Evolutionary conservation across 352 stramenopile genomes (phyloP), one percentile per base, ranked within the genome.

Genomic region (Pythium plurisporium): DNA sequence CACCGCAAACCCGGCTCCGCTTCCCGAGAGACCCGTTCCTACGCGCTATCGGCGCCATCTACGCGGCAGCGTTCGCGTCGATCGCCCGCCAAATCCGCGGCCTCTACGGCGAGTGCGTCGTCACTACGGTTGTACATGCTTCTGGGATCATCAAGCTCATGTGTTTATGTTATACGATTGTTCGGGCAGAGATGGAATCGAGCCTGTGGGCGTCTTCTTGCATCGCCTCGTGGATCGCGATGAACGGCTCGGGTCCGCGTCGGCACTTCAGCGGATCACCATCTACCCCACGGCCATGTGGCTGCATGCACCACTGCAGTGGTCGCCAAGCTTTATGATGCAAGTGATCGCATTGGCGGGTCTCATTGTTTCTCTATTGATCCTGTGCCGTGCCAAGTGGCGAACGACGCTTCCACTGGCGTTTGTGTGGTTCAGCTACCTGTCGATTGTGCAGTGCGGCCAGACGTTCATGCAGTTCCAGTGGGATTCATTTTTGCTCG

Each of bases 401-500:
- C 67, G 75, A 10, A 71, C 63, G 11, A 61, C 72, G 3, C 29
- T 73, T 19, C 59, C 68, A 7, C 37, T 87, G 10, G 45, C 52
- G 11, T 19, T 81, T 4, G 23, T 82, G 26, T 87, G 74, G 67
- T 52, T 92, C 37, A 81, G 74, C 63, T 91, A 91, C 44, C 69
- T 97, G 12, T 83, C 90, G 36, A 74, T 94, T 33, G 68, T 74
- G n/a, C 69, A 79, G 33, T 76, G 80, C 19, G 89, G 88, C n/a
- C 76, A 87, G 26, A 85, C 78, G 19, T 97, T 98, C 64, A 88
- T 96, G 59, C 74, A 71, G 19, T 97, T 96, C 65, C 90, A 97
- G 73, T 98, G 91, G 90, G 93, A 98, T 60, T 81, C 80, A n/a
- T 67, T 98, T 14, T 57, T 97, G 14, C 57, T 97, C 3, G 91